Conservation (phyloP, 2,329 filamentous ascomycete species). For the Oidium heveae region DNA sequence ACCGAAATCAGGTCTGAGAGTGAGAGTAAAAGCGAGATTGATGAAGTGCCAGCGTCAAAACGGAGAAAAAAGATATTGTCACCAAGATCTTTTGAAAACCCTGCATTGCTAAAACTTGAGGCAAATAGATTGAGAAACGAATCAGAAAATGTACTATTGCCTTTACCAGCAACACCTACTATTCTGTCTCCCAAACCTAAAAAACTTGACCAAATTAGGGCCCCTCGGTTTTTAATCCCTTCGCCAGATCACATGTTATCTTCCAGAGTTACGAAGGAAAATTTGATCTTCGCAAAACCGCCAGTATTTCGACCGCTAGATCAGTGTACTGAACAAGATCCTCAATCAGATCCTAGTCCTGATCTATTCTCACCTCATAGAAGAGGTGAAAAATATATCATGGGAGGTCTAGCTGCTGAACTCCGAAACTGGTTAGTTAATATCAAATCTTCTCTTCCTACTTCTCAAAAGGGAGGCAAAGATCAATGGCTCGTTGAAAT, state of each 20-base stretch:
- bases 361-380: conserved; percentile 28
- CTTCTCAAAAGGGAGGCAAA: conserved; percentile 3
- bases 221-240: conserved; percentile 11
- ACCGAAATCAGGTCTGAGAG: conserved; percentile 4
- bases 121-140: conserved; percentile 1
- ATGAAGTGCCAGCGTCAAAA: conserved; percentile 8
- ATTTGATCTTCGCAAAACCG: conserved; percentile 10
- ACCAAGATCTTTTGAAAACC: conserved; percentile 2
- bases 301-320: conserved; percentile 13
- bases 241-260: conserved; percentile 4
- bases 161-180: conserved; percentile 8
- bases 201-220: conserved; percentile 4
- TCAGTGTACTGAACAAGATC: conserved; percentile 3
- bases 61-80: conserved; percentile 10
- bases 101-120: conserved; percentile 2
- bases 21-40: conserved; percentile 7
- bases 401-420: conserved; percentile 22
- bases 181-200: conserved; percentile 5
- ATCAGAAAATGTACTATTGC: conserved; percentile 3
- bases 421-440: conserved; percentile 26
- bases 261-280: conserved; percentile 3
- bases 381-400: conserved; percentile 22
- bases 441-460: conserved; percentile 8
- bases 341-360: conserved; percentile 17
- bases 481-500: conserved; percentile 11